Evolutionary conservation across 768 basidiomycete genomes (phyloP), one percentile per base, ranked within the genome.

Genomic region (Tephrocybe sp.): DNA sequence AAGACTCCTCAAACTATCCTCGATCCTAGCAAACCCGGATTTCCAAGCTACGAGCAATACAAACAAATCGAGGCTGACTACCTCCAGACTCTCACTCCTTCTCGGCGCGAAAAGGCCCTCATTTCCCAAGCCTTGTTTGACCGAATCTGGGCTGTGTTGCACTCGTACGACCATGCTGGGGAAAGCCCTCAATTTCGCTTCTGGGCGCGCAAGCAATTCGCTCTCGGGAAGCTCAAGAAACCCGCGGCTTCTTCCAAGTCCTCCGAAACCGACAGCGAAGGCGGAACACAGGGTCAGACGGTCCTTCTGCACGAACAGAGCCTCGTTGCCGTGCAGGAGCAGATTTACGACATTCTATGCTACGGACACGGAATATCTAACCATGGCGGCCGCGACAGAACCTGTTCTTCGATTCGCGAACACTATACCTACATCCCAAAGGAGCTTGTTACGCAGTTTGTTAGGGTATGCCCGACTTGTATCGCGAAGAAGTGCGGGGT

Each of bases 381-480:
- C 9, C 90, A 93, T 61, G 87, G 83, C 12, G 90, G 90, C 23
- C 81, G 90, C 18, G 91, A 93, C 68, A 88, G 82, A 72, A 93
- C 91, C 0, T 81, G 79, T 50, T 74, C 77, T 2, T 72, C 82
- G 50, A 77, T 92, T 33, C 75, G 86, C 42, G 71, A 80, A 53
- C 78, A 80, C 59, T 93, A 90, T 65, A 85, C 87, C 8, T 92
- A 86, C 84, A 80, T 93, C 23, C 90, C 91, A 14, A 93, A 92
- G 68, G 86, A 89, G 61, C 82, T 93, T 36, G 80, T 91, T 40
- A 81, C 86, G 15, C 80, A 79, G 52, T 93, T 90, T 62, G 84
- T 92, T 67, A 84, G 83, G 66, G 77, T 77, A 21, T 93, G 91
- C 61, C 91, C 90, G 12, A 87, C 88, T 7, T 93, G 91, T 59